These are phyloP conservation scores for Boletus semigastroideus DNA, from an alignment of 1,284 basidiomycete genomes.

Conservation along the genomic window DNA sequence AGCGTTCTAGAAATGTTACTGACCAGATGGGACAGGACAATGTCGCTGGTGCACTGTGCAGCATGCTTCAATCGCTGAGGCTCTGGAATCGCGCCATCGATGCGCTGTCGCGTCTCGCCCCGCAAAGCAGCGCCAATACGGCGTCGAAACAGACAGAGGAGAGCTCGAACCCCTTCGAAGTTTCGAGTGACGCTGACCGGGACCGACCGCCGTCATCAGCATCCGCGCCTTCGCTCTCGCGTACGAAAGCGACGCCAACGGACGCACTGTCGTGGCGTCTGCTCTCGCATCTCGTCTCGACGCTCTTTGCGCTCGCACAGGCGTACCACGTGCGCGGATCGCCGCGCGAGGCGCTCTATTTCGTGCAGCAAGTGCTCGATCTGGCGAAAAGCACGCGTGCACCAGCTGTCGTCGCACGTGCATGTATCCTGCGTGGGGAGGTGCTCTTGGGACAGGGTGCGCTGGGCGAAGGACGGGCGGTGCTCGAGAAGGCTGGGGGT, in stretches of 20 bases:
- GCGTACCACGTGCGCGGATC: constrained; percentile 74
- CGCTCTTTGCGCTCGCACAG: constrained; percentile 61
- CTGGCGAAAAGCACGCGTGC: constrained; percentile 68
- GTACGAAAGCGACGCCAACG: constrained; percentile 27
- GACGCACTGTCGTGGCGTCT: constrained; percentile 74
- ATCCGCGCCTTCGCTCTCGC: background rate
- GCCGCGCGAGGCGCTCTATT: constrained; percentile 79
- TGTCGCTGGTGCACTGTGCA: constrained; percentile 55
- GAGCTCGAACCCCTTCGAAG: constrained; percentile 63
- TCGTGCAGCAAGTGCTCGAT: constrained; percentile 69
- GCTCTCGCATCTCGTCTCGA: constrained; percentile 64
- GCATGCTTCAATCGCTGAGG: constrained; percentile 70
- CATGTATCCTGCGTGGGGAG: constrained; percentile 65
- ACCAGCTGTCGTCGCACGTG: constrained; percentile 61
- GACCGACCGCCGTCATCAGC: constrained; percentile 31
- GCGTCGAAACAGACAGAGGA: constrained; percentile 28
- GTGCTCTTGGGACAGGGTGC: constrained; percentile 63
- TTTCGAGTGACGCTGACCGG: constrained; percentile 35
- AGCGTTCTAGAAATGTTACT: background rate
- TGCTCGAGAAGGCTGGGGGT: constrained; percentile 51
- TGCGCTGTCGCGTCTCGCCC: constrained; percentile 61
- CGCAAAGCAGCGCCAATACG: constrained; percentile 33
- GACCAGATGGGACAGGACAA: constrained; percentile 54
- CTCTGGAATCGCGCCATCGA: constrained; percentile 80
- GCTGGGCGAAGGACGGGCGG: constrained; percentile 53